A percentile compares a stretch with the other conserved stretches of the same genome.
These are phyloP conservation scores for Irpex sp. DNA, from an alignment of 1,284 basidiomycete genomes.

Conservation along the genomic window DNA sequence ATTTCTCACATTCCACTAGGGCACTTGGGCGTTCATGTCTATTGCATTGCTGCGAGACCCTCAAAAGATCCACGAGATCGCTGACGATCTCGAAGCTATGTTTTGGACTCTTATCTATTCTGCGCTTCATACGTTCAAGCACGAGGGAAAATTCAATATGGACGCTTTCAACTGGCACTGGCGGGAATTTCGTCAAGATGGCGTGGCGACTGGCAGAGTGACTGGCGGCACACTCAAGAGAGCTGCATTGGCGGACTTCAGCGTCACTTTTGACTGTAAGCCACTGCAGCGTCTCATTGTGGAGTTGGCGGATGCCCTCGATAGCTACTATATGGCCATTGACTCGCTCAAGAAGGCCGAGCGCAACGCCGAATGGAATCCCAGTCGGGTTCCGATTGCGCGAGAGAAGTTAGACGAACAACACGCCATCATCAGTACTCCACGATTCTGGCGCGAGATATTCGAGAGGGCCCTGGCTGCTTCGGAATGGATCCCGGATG, in stretches of 20 bases:
- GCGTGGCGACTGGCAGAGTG: not conserved
- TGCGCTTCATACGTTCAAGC: not conserved
- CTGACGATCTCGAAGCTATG: not conserved
- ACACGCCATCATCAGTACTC: not conserved
- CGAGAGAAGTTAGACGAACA: too few species aligned
- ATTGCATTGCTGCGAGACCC: not conserved
- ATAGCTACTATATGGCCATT: not conserved
- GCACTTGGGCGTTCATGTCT: not conserved
- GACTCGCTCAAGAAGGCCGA: not conserved
- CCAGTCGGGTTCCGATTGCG: not conserved
- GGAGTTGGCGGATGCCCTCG: not conserved
- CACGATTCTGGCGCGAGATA: not conserved
- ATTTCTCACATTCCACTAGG: not conserved
- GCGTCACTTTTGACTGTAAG: not conserved
- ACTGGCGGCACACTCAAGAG: not conserved
- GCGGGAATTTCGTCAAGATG: not conserved
- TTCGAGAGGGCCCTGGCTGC: not conserved
- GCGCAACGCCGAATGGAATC: not conserved
- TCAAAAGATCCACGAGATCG: not conserved
- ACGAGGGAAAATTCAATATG: not conserved
- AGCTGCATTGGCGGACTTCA: not conserved
- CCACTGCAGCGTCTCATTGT: not conserved
- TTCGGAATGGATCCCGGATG: too few species aligned
- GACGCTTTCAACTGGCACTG: not conserved
- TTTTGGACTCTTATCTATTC: not conserved